Percentiles rank a stretch among this genome's conserved stretches.
These are phyloP conservation scores for Taphrina pruni DNA, from an alignment of 1,139 yeast genomes.

Conservation along the genomic window DNA sequence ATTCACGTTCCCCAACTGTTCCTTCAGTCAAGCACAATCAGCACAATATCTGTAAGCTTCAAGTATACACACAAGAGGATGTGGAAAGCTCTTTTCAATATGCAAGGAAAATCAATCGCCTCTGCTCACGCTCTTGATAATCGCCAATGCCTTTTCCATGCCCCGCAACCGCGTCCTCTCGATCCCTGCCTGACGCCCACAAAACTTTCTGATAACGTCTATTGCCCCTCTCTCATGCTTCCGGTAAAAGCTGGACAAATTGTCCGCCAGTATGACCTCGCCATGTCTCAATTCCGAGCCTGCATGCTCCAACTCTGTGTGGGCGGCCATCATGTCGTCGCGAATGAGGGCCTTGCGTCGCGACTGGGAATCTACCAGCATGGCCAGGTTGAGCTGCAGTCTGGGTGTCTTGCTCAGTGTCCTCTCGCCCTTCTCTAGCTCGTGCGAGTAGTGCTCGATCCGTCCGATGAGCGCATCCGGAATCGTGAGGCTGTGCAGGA, in stretches of 20 bases:
- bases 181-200: constrained; percentile 23
- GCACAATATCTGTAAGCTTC: no score
- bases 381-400: constrained; percentile 12
- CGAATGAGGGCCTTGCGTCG: constrained; percentile 25
- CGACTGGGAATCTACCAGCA: constrained; percentile 31
- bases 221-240: constrained; percentile 23
- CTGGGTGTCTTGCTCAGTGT: constrained; percentile 13
- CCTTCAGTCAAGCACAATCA: no score
- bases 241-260: constrained; percentile 26
- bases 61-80: no score
- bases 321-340: constrained; percentile 19
- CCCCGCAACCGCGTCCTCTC: constrained; percentile 25
- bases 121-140: constrained; percentile 19
- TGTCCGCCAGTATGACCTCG: constrained; percentile 29
- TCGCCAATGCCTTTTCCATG: constrained; percentile 26
- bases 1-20: no score
- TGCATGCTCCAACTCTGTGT: constrained; percentile 31
- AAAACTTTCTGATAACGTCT: constrained; percentile 9
- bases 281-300: constrained; percentile 30
- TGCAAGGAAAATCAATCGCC: not conserved
- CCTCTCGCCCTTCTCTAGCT: constrained; percentile 22
- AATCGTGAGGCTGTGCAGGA: constrained; percentile 25
- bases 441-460: constrained; percentile 8
- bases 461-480: constrained; percentile 26
- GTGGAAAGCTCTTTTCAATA: no score